Evolutionary conservation across 305 asterid genomes (phyloP), one percentile per base, ranked within the genome.

Genomic region (Stenogyne calaminthoides): DNA sequence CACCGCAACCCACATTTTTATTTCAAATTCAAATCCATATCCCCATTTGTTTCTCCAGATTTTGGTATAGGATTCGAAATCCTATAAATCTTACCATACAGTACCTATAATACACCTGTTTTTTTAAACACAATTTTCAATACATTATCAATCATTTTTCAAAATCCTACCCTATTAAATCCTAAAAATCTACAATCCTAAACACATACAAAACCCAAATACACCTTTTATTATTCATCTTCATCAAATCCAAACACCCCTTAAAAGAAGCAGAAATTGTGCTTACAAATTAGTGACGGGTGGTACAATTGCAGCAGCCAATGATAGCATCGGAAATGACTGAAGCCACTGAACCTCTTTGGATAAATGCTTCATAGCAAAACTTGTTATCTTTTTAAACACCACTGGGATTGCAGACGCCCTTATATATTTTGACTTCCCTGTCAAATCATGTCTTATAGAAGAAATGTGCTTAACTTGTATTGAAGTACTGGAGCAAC

Each of bases 251-350:
- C 42, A 37, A 37, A 37, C 15, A 12, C 14, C 39, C 55, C 27
- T 10, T 56, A 54, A 4, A 70, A 70, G 58, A 12, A 42, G 61
- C n/a, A 63, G 36, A 58, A 9, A 56, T 34, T 20, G 70, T 72
- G 77, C 97, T 88, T 87, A 92, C 99, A 86, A 67, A 58, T 89
- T 89, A 64, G 88, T 83, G 67, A 93, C 69, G 16, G 98, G 95
- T 5, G 97, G 92, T 52, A 88, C 88, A 76, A 93, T 63, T 9
- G 87, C 89, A 67, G 96, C 88, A 55, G 96, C 97, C 77, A 95
- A 75, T 16, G 96, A 83, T 49, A 95, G 86, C 58, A 76, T 46
- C 4, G 97, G 89, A 75, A 88, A 80, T 18, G 88, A 81, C 55
- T 84, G 90, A 65, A 88, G 84, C 80, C 82, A 75, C 40, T 83